Evolutionary conservation across 345 rosid species (phyloP), one percentile per base, ranked within the genome.

Genomic region (Eutrema japonicum): DNA sequence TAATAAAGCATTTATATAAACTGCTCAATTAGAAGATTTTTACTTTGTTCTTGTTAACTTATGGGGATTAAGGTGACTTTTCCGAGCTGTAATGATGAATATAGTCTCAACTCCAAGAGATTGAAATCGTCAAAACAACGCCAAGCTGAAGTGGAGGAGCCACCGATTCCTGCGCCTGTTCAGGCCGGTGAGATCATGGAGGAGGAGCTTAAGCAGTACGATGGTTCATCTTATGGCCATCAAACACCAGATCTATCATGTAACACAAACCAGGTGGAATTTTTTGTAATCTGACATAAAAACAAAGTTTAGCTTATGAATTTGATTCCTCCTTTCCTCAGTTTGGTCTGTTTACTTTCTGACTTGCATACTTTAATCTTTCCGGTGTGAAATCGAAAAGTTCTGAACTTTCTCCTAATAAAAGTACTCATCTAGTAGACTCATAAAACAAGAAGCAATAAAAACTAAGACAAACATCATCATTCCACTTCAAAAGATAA

Each of bases 231-330:
- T 94, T 43, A 89, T 91, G 97, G 96, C 96, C 45, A 91, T 94
- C 76, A 91, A 91, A 84, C 89, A 90, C 41, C 96, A 94, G 98
- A 94, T 94, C 92, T 94, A 91, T 69, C 97, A 94, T 73, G 96
- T 94, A 14, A 88, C 98, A 2, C 93, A 86, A 71, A 89, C 95
- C 96, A 89, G 97, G 97, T 91, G 22, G n/a, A 26, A 4, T 37
- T 33, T 18, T 3, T 2, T 3, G 0, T 2, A 38, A 38, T 9
- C 42, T 38, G 42, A 7, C 2, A 36, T 1, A 36, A 36, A 30
- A 30, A 35, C 26, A 22, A 22, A 22, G 26, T 22, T 22, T 22
- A 70, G 66, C 26, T 16, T 60, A 4, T 37, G 22, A 11, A 8
- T 36, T 48, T 65, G 70, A 6, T 46, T 46, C 12, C 5, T 4